Evolutionary conservation across 1,284 basidiomycete species (phyloP), one percentile per base, ranked within the genome.

Genomic region (Malassezia equina): DNA sequence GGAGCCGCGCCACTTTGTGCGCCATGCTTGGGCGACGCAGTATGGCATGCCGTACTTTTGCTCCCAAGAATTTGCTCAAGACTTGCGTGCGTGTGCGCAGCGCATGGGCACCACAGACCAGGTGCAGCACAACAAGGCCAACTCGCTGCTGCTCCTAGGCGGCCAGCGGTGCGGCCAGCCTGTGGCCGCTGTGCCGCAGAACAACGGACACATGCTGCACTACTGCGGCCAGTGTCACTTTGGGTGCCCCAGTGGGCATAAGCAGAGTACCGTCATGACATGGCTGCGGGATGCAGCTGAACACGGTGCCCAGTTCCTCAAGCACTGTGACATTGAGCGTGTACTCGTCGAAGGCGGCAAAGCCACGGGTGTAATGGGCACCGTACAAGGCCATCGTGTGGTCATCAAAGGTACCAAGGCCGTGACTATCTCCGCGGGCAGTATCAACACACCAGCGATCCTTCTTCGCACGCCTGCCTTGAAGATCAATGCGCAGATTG

Each of bases 361-460:
- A 15, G 71, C 71, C 11, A 55, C 65, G 11, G 71, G 71, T 44
- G 71, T 66, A 23, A 34, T 65, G 8, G 71, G 63, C 23, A 47
- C 47, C 11, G 61, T 72, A 21, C 62, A 65, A 15, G 75, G 71
- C 17, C 59, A 63, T 25, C 60, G 55, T 27, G 67, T 72, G 25
- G 59, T 71, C 25, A 57, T 78, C 41, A 58, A 62, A 1, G 76
- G 76, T 6, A 59, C 67, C n/a, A 64, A 66, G 48, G 73, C 69
- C 2, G 76, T 78, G 2, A 69, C 79, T 28, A 66, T 76, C 40
- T 69, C 74, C 9, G 72, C 70, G 0, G 78, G 78, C 8, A 73
- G 75, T 11, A 56, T 79, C 47, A 71, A 78, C 58, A 76, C 76
- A 3, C 78, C 78, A 0, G 78, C 77, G 0, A 58, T 79, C 43